Conservation (phyloP, 139 green algal species). For the Auxenochlorella pyrenoidosa region DNA sequence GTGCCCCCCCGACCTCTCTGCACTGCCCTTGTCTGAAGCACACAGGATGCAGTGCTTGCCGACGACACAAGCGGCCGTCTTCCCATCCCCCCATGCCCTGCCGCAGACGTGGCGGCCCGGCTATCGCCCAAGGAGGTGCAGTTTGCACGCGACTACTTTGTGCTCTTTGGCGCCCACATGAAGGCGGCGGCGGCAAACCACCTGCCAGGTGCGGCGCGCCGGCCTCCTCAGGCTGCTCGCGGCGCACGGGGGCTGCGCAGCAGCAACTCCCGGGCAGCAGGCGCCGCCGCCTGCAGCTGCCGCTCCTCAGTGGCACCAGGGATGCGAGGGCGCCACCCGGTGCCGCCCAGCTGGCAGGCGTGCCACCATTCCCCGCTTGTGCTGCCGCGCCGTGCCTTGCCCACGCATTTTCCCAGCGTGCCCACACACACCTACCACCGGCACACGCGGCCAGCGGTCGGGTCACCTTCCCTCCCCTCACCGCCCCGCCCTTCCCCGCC, state of each 20-base stretch:
- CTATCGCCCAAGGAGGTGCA: slow-evolving; percentile 47
- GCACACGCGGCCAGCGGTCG: background rate
- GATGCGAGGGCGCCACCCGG: no score
- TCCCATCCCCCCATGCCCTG: background rate
- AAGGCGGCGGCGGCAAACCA: slow-evolving; percentile 46
- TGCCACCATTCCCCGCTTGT: no score
- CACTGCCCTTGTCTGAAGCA: no score
- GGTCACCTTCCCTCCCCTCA: no score
- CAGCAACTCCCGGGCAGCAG: no score
- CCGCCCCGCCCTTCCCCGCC: background rate
- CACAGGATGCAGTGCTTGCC: background rate
- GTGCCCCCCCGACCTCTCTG: no score
- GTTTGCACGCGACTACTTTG: slow-evolving; percentile 51
- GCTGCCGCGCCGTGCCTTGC: no score
- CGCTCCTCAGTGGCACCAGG: no score
- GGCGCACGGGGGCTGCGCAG: no score
- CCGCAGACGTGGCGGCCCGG: slow-evolving; percentile 34
- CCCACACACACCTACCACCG: background rate
- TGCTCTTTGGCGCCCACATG: slow-evolving; percentile 50
- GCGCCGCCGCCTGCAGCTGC: no score
- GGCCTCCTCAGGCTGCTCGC: background rate
- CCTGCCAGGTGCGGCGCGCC: slow-evolving; percentile 7
- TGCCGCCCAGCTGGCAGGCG: no score
- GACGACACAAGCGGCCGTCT: background rate
- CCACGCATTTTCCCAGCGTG: background rate